phyloP scores from a whole-genome alignment of 495 filamentous ascomycete species.

The Trichoderma reesei region DNA sequence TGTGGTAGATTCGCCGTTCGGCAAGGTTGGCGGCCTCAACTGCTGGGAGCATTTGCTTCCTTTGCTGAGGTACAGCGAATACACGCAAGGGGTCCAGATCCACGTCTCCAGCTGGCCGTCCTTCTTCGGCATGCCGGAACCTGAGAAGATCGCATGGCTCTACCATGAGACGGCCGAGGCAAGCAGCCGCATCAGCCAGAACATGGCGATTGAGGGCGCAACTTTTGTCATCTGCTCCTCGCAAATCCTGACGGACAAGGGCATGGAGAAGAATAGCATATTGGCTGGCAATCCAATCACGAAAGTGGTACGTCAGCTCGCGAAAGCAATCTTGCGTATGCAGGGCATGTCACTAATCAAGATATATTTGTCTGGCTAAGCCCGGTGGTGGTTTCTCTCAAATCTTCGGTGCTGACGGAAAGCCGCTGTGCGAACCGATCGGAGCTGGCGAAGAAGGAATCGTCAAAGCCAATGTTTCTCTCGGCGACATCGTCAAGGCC shows the following conservation, averaged over 20 bases:
- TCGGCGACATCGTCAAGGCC: constrained; percentile 21
- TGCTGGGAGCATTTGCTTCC: constrained; percentile 49
- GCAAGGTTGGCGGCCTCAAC: constrained; percentile 29
- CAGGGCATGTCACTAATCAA: background rate
- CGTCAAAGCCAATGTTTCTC: constrained; percentile 30
- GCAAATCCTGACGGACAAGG: constrained; percentile 23
- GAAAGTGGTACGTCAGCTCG: constrained; percentile 1
- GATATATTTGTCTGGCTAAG: background rate
- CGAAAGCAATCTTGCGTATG: background rate
- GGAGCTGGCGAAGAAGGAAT: constrained; percentile 22
- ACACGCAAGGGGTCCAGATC: constrained; percentile 33
- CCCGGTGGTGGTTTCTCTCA: constrained; percentile 35
- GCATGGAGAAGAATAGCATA: constrained; percentile 21
- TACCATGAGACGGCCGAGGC: constrained; percentile 21
- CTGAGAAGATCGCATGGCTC: constrained; percentile 18
- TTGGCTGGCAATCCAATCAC: constrained; percentile 20
- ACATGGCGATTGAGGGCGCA: constrained; percentile 32
- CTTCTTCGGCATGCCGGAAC: constrained; percentile 19
- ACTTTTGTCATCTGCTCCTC: constrained; percentile 36
- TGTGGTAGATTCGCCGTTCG: constrained; percentile 29
- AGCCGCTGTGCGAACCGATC: constrained; percentile 23
- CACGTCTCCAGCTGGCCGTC: constrained; percentile 45
- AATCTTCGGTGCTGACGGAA: constrained; percentile 39
- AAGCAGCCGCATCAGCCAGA: constrained; percentile 15
- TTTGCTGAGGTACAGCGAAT: constrained; percentile 40